Evolutionary conservation across 2,329 filamentous ascomycete species (phyloP).

Genomic region (Penicillium sp.): DNA sequence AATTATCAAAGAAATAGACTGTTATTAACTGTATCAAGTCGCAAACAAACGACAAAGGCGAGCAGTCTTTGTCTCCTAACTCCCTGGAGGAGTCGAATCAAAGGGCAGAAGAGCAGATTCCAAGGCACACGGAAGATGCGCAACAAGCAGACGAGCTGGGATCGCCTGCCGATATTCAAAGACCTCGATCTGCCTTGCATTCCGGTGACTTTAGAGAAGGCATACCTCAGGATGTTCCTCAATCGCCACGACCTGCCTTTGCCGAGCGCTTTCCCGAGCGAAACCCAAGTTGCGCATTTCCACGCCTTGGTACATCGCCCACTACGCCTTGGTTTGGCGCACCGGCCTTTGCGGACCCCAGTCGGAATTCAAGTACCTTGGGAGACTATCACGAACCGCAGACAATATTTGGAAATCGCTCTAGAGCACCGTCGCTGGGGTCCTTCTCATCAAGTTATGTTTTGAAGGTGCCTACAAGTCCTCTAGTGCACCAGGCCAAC

Average conservation of each 20-base stretch:
- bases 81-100: slow-evolving; percentile 24
- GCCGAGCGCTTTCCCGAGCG: slow-evolving; percentile 25
- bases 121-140: slow-evolving; percentile 30
- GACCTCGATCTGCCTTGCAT: slow-evolving; percentile 75
- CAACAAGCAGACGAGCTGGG: slow-evolving; percentile 51
- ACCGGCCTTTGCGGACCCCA: slow-evolving; percentile 28
- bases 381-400: slow-evolving; percentile 20
- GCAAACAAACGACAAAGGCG: slow-evolving; percentile 2
- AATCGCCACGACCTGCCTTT: slow-evolving; percentile 28
- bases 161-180: slow-evolving; percentile 70
- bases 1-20: too few species aligned
- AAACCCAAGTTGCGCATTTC: slow-evolving; percentile 15
- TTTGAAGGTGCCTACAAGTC: slow-evolving; percentile 87
- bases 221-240: slow-evolving; percentile 25
- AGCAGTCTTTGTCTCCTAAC: slow-evolving; percentile 31
- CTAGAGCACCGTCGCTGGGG: slow-evolving; percentile 64
- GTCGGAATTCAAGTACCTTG: slow-evolving; percentile 20
- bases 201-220: slow-evolving; percentile 65
- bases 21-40: slow-evolving; percentile 17
- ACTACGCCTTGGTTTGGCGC: slow-evolving; percentile 60
- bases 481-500: slow-evolving; percentile 84
- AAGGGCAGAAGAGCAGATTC: slow-evolving; percentile 21
- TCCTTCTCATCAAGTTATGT: slow-evolving; percentile 80
- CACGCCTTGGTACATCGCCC: slow-evolving; percentile 53
- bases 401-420: slow-evolving; percentile 29